phyloP scores from a whole-genome alignment of 495 filamentous ascomycete species.

The Aspergillus biplanus region DNA sequence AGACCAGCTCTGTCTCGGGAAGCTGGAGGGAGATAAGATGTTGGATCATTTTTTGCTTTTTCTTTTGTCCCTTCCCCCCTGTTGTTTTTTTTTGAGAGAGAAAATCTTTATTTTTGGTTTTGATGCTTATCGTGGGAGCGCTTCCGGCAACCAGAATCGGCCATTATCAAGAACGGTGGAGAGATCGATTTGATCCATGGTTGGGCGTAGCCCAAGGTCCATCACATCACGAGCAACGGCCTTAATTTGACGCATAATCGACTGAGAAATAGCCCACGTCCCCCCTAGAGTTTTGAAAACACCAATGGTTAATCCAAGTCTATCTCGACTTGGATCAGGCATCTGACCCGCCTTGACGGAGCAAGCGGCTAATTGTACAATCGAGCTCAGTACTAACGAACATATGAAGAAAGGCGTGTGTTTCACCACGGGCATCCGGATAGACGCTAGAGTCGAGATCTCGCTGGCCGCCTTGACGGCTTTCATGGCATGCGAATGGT shows the following conservation, averaged over 20 bases:
- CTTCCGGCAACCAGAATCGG: constrained; percentile 41
- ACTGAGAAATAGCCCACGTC: constrained; percentile 78
- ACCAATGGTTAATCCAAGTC: constrained; percentile 79
- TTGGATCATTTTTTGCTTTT: no score
- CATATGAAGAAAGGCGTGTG: constrained; percentile 93
- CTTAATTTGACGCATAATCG: constrained; percentile 73
- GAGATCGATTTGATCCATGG: constrained; percentile 47
- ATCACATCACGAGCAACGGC: constrained; percentile 53
- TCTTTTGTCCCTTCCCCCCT: no score
- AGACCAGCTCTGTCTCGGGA: no score
- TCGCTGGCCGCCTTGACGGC: constrained; percentile 77
- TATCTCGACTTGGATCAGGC: constrained; percentile 71
- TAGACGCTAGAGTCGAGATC: constrained; percentile 75
- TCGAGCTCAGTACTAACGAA: constrained; percentile 64
- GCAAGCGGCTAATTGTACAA: constrained; percentile 63
- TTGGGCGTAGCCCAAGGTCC: constrained; percentile 47
- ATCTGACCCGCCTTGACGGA: constrained; percentile 73
- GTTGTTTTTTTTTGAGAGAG: background rate
- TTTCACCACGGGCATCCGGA: constrained; percentile 69
- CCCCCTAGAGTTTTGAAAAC: constrained; percentile 73
- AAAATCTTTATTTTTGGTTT: background rate
- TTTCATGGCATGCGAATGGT: constrained; percentile 74
- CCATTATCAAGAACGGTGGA: constrained; percentile 41
- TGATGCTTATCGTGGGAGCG: constrained; percentile 8
- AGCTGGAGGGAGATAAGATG: no score